Evolutionary conservation across 352 stramenopile species (phyloP).

Genomic region (Pythium sp.): DNA sequence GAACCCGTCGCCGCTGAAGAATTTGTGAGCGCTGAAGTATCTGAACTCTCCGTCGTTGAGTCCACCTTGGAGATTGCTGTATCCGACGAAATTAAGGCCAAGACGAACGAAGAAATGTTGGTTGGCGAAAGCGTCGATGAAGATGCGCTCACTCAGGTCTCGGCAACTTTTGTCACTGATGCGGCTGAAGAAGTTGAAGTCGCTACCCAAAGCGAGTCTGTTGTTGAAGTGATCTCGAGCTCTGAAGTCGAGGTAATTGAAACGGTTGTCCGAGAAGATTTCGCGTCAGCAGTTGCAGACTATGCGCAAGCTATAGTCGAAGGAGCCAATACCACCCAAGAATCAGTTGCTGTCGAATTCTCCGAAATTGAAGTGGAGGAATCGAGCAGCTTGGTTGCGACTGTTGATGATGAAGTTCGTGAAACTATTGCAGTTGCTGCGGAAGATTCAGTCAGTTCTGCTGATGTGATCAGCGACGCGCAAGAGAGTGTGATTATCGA

Average conservation of each 20-base stretch:
- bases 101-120: not conserved
- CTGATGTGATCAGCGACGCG: not conserved
- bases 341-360: not conserved
- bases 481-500: not conserved
- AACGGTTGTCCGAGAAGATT: not conserved
- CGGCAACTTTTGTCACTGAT: not conserved
- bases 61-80: not conserved
- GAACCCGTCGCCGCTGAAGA: not conserved
- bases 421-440: not conserved
- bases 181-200: not conserved
- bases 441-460: not conserved
- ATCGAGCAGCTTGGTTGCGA: not conserved
- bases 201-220: not conserved
- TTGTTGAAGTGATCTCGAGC: not conserved
- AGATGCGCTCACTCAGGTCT: not conserved
- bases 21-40: not conserved
- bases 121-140: not conserved
- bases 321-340: not conserved
- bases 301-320: not conserved
- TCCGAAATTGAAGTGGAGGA: not conserved
- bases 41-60: not conserved
- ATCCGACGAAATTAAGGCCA: not conserved
- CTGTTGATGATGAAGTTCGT: not conserved
- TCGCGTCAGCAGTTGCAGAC: not conserved
- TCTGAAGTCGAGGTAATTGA: not conserved